Conservation (phyloP, 2,329 filamentous ascomycete species). For the Dactylella cylindrospora region DNA sequence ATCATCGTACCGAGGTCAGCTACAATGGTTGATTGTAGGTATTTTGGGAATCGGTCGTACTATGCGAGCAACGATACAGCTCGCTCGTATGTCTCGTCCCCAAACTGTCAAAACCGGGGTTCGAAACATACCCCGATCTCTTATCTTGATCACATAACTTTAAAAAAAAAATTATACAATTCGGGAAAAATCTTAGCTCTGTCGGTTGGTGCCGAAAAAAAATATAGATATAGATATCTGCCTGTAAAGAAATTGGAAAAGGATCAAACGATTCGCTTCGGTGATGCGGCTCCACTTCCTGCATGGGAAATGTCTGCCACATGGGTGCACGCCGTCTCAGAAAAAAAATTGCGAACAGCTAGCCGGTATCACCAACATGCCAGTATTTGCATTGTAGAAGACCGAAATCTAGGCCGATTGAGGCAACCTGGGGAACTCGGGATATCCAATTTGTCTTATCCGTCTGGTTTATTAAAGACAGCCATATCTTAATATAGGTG, state of each 20-base stretch:
- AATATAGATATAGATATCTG: background rate
- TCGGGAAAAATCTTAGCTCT: background rate
- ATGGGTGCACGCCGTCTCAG: background rate
- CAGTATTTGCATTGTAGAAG: background rate
- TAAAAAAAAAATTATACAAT: slow-evolving; percentile 10
- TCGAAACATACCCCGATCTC: no score
- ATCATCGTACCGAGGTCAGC: no score
- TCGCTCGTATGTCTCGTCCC: slow-evolving; percentile 29
- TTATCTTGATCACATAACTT: slow-evolving; percentile 2
- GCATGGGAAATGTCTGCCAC: slow-evolving; percentile 8
- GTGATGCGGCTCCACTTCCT: background rate
- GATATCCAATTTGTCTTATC: slow-evolving; percentile 2
- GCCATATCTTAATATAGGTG: background rate
- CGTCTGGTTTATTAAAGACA: background rate
- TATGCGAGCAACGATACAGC: slow-evolving; percentile 7
- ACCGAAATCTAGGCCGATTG: no score
- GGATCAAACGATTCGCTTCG: background rate
- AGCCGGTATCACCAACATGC: background rate
- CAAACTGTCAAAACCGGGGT: slow-evolving; percentile 3
- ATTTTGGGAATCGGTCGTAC: slow-evolving; percentile 4
- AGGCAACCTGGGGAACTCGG: no score
- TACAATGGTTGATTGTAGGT: no score
- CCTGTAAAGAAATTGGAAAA: no score
- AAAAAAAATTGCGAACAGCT: background rate
- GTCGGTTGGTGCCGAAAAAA: slow-evolving; percentile 11